Evolutionary conservation across 805 yeast genomes (phyloP).

Genomic region (Scheffersomyces coipomensis): DNA sequence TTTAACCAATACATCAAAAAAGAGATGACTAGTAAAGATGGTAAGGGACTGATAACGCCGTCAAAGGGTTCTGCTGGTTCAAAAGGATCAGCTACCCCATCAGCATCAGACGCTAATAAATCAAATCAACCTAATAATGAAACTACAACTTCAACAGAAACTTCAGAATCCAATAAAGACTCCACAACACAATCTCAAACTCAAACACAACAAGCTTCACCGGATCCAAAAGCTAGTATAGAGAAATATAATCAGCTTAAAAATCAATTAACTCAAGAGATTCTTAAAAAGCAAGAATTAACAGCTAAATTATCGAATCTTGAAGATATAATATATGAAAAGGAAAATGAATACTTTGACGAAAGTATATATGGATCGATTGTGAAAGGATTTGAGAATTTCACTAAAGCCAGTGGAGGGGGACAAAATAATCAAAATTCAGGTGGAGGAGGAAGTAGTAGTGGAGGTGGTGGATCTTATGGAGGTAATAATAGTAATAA

Average conservation of each 20-base stretch:
- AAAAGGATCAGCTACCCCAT: neutral
- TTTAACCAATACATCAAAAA: too few species aligned
- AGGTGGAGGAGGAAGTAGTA: constrained; percentile 6
- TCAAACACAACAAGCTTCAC: neutral
- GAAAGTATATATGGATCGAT: constrained; percentile 77
- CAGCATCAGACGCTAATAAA: neutral
- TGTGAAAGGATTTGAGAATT: constrained; percentile 87
- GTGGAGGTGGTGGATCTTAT: constrained; percentile 13
- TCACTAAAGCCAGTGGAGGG: constrained; percentile 46
- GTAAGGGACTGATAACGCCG: neutral
- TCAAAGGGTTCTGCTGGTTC: neutral
- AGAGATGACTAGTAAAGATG: neutral
- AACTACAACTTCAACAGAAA: neutral
- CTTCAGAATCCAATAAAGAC: neutral
- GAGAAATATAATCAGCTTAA: constrained; percentile 67
- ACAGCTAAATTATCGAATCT: constrained; percentile 60
- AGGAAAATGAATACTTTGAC: constrained; percentile 74
- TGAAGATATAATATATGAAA: constrained; percentile 77
- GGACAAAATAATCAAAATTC: constrained; percentile 1
- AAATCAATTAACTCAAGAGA: constrained; percentile 61
- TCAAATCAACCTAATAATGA: neutral
- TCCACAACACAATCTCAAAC: neutral
- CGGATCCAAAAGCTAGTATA: constrained; percentile 1
- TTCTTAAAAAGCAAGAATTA: constrained; percentile 60
- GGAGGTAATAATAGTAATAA: constrained; percentile 20